A percentile compares a stretch with the other conserved stretches of the same genome.
phyloP scores from a whole-genome alignment of 192 early-diverging fungal genomes.

The Chytriomyces sp. region DNA sequence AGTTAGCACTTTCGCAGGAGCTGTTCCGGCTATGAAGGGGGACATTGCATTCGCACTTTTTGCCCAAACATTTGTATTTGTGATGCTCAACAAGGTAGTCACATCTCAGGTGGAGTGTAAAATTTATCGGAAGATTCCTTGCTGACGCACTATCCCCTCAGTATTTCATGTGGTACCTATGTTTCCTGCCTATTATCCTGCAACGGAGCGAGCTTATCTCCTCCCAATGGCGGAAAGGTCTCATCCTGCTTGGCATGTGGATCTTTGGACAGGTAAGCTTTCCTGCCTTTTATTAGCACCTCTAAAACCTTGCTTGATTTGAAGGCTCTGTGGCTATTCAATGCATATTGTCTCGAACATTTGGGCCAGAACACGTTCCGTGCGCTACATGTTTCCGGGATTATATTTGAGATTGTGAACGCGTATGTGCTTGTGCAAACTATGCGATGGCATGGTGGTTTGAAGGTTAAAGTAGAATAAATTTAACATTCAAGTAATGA shows the following conservation, averaged over 20 bases:
- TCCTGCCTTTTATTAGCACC: neutral
- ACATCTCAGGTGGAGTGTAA: conserved; percentile 83
- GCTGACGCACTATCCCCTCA: conserved; percentile 24
- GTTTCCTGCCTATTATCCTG: conserved; percentile 84
- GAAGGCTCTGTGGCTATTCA: conserved; percentile 82
- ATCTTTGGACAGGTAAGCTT: conserved; percentile 62
- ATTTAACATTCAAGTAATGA: too few species aligned
- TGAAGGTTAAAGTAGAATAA: too few species aligned
- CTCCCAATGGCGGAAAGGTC: conserved; percentile 46
- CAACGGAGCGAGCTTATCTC: conserved; percentile 59
- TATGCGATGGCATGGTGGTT: too few species aligned
- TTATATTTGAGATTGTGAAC: conserved; percentile 73
- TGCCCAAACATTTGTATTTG: conserved; percentile 95
- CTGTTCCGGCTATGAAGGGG: conserved; percentile 56
- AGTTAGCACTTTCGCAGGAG: conserved; percentile 65
- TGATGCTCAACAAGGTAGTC: conserved; percentile 94
- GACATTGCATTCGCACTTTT: conserved; percentile 90
- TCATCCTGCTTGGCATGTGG: conserved; percentile 68
- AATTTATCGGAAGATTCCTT: neutral
- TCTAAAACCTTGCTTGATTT: conserved; percentile 17
- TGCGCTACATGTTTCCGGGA: conserved; percentile 71
- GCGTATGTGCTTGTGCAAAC: conserved; percentile 63
- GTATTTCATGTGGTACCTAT: conserved; percentile 99
- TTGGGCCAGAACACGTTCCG: conserved; percentile 81
- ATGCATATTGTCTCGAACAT: conserved; percentile 88